Evolutionary conservation across 139 green algal genomes (phyloP).

Genomic region (Chlorella sp.): DNA sequence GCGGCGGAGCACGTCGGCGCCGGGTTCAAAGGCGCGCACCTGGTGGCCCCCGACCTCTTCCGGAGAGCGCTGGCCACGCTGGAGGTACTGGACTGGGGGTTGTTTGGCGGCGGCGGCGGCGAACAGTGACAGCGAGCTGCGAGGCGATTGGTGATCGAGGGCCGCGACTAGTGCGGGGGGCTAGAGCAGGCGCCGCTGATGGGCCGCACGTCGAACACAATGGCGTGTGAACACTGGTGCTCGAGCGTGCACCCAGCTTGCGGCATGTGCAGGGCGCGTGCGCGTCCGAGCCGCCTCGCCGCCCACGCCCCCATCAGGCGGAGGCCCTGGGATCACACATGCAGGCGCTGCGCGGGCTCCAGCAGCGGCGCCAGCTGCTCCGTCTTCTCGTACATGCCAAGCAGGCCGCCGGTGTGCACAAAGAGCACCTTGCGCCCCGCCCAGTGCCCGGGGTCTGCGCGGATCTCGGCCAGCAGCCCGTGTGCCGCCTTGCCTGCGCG

Average conservation of each 20-base stretch:
- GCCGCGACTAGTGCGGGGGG: too few relatives aligned
- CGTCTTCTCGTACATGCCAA: constrained; percentile 92
- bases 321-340: too few relatives aligned
- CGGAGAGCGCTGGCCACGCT: constrained; percentile 44
- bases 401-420: constrained; percentile 88
- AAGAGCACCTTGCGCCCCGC: constrained; percentile 73
- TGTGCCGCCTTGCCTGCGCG: constrained; percentile 87
- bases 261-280: too few relatives aligned
- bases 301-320: too few relatives aligned
- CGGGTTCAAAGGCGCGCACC: constrained; percentile 34
- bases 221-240: too few relatives aligned
- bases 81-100: constrained; percentile 47
- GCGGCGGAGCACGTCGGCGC: constrained; percentile 49
- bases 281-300: too few relatives aligned
- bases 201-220: too few relatives aligned
- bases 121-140: neutral
- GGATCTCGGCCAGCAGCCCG: constrained; percentile 73
- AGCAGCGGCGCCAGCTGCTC: constrained; percentile 70
- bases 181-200: too few relatives aligned
- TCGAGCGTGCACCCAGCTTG: too few relatives aligned
- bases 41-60: constrained; percentile 38
- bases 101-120: constrained; percentile 49
- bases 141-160: too few relatives aligned
- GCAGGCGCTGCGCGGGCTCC: constrained; percentile 19
- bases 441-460: constrained; percentile 70